Percentiles rank a stretch among this genome's conserved stretches.
Evolutionary conservation across 2,329 filamentous ascomycete genomes (phyloP).

Genomic region (Cordyceps cateniannulata): DNA sequence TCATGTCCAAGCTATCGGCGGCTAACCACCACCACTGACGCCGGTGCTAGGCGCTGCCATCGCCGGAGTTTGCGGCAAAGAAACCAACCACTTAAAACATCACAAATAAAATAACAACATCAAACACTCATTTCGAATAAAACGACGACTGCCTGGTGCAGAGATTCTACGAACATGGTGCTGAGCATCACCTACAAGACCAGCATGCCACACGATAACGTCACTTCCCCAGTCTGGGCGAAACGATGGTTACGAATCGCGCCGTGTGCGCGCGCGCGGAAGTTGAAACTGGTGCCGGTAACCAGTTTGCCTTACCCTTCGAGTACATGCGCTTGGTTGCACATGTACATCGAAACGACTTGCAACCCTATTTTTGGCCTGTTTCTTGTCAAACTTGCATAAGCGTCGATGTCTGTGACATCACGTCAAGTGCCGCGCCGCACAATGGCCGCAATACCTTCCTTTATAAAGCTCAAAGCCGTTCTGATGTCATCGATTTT

Average conservation of each 20-base stretch:
- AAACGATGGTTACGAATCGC: background rate
- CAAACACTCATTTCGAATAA: background rate
- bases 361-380: background rate
- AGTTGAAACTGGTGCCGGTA: background rate
- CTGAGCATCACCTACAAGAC: background rate
- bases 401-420: background rate
- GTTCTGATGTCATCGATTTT: background rate
- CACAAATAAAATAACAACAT: background rate
- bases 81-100: background rate
- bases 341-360: background rate
- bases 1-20: conserved; percentile 5
- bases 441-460: background rate
- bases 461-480: background rate
- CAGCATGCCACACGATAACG: background rate
- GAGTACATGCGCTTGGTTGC: background rate
- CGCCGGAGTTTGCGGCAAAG: background rate
- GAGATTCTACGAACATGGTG: background rate
- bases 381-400: background rate
- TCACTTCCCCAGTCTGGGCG: no score
- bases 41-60: background rate
- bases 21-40: background rate
- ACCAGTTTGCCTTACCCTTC: background rate
- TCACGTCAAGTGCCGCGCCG: background rate
- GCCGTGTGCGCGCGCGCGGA: no score
- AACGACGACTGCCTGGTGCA: background rate